phyloP scores from a whole-genome alignment of 805 yeast species.

The Kazachstania kunashirensis region DNA sequence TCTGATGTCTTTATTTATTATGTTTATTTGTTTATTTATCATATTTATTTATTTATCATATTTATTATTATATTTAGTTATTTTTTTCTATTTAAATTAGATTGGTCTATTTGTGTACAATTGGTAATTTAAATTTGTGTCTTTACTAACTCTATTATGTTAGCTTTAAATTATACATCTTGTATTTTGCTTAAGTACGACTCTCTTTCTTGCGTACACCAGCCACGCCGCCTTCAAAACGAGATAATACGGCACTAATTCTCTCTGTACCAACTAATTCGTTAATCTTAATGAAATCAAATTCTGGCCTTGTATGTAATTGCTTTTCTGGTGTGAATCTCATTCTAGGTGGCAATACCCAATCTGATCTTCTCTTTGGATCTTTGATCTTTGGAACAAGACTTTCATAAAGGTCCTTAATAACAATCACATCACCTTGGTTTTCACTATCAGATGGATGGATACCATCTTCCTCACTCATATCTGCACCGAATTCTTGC shows the following conservation, averaged over 20 bases:
- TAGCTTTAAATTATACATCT: too few relatives aligned
- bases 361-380: conserved; percentile 30
- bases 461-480: too few relatives aligned
- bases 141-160: too few relatives aligned
- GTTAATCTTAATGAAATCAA: conserved; percentile 24
- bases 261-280: conserved; percentile 20
- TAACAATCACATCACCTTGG: conserved; percentile 7
- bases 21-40: not conserved
- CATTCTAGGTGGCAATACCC: conserved; percentile 25
- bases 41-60: not conserved
- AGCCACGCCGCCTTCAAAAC: conserved; percentile 29
- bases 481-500: too few relatives aligned
- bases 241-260: conserved; percentile 21
- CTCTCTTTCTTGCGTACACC: conserved; percentile 26
- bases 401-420: conserved; percentile 24
- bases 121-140: too few relatives aligned
- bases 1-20: not conserved
- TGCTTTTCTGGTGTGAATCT: conserved; percentile 28
- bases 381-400: conserved; percentile 22
- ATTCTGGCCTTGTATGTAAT: conserved; percentile 25
- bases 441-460: too few relatives aligned
- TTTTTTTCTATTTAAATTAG: too few relatives aligned
- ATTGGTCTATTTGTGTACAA: too few relatives aligned
- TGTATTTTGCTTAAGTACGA: too few relatives aligned
- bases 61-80: not conserved